These are phyloP conservation scores for Agapanthus africanus DNA, from an alignment of 106 monocot genomes.

Conservation along the genomic window DNA sequence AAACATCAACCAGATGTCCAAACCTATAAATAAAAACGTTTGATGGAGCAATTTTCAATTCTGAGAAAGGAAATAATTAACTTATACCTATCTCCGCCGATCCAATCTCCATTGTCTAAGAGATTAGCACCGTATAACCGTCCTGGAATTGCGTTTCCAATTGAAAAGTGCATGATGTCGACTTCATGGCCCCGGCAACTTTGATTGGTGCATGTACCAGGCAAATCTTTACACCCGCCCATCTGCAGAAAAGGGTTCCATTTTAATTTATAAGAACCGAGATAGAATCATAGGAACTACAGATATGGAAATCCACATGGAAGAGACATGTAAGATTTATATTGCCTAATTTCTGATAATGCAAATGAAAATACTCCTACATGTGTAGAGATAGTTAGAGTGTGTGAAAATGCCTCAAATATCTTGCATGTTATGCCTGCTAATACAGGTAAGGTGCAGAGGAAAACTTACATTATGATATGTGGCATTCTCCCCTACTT, in stretches of 20 bases:
- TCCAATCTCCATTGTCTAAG: slow-evolving; percentile 53
- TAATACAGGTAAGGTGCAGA: neutral
- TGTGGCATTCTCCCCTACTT: slow-evolving; percentile 84
- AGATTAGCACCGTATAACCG: slow-evolving; percentile 85
- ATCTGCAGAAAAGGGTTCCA: slow-evolving; percentile 46
- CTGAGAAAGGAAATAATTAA: neutral
- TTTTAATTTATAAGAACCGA: neutral
- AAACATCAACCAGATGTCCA: slow-evolving; percentile 86
- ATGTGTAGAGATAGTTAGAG: neutral
- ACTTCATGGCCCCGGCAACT: slow-evolving; percentile 91
- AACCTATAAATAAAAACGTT: slow-evolving; percentile 39
- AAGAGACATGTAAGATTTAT: neutral
- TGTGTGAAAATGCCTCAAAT: neutral
- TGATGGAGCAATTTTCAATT: neutral
- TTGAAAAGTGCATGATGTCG: slow-evolving; percentile 95
- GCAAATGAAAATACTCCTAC: too few relatives aligned
- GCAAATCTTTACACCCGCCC: slow-evolving; percentile 78
- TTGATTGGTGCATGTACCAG: slow-evolving; percentile 60
- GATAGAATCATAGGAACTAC: neutral
- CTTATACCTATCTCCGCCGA: slow-evolving; percentile 70
- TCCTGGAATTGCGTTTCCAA: slow-evolving; percentile 98
- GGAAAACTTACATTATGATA: slow-evolving; percentile 61
- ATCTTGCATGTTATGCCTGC: neutral
- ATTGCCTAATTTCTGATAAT: too few relatives aligned
- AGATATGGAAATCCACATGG: neutral